Evolutionary conservation across 2,329 filamentous ascomycete species (phyloP).

Genomic region (Didymellaceae sp.): DNA sequence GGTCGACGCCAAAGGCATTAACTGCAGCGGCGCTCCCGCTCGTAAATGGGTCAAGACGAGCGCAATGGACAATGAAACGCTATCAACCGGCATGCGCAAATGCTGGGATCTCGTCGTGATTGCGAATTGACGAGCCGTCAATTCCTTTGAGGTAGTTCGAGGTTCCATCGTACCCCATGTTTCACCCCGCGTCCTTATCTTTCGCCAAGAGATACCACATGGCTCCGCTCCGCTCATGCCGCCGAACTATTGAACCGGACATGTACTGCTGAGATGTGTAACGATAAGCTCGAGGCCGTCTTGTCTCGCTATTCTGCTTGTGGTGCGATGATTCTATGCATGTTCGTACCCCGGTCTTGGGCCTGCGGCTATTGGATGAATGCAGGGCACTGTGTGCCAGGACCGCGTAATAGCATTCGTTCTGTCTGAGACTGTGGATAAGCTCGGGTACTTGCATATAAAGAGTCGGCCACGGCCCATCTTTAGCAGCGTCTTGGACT

Average conservation of each 20-base stretch:
- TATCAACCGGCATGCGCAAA: constrained; percentile 47
- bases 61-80: constrained; percentile 40
- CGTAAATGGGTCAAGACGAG: constrained; percentile 42
- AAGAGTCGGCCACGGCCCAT: constrained; percentile 3
- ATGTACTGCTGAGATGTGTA: constrained; percentile 8
- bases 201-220: constrained; percentile 34
- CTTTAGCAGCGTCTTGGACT: no score
- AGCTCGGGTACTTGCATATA: constrained; percentile 19
- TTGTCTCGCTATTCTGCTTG: constrained; percentile 23
- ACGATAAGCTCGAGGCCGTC: constrained; percentile 33
- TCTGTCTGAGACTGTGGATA: constrained; percentile 17
- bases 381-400: constrained; percentile 8
- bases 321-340: constrained; percentile 25
- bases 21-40: constrained; percentile 22
- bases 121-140: background rate
- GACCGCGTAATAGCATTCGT: background rate
- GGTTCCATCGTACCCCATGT: constrained; percentile 7
- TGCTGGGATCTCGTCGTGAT: constrained; percentile 41
- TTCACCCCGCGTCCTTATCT: constrained; percentile 37
- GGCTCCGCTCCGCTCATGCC: constrained; percentile 19
- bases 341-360: constrained; percentile 1
- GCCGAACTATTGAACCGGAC: constrained; percentile 29
- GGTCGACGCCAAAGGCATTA: constrained; percentile 13
- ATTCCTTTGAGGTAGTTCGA: background rate
- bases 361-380: constrained; percentile 15